Evolutionary conservation across 306 rosid genomes (phyloP).

Genomic region (Quercus robur): DNA sequence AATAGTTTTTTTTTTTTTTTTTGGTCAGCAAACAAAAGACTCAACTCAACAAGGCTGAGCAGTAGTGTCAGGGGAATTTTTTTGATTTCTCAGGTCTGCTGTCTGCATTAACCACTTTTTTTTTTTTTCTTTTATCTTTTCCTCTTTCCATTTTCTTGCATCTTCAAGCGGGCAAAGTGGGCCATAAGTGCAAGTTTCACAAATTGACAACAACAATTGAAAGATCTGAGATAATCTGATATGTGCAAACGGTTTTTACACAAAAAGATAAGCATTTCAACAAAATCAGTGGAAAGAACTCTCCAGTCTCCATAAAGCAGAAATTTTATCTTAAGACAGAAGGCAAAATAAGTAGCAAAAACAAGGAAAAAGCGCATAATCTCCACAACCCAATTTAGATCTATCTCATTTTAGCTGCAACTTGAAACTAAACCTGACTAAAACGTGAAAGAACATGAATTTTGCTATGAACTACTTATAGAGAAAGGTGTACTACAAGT

Average conservation of each 20-base stretch:
- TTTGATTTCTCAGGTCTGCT: neutral
- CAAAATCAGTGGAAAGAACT: neutral
- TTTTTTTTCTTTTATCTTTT: neutral
- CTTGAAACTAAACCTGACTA: neutral
- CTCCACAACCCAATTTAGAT: conserved; percentile 33
- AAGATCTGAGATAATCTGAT: conserved; percentile 11
- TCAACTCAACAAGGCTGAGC: neutral
- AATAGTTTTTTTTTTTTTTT: neutral
- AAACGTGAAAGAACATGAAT: neutral
- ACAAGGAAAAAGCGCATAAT: neutral
- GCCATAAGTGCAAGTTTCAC: neutral
- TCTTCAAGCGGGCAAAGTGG: neutral
- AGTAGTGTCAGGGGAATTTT: neutral
- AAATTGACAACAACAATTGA: neutral
- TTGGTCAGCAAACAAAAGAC: neutral
- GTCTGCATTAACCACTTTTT: neutral
- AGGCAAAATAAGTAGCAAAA: neutral
- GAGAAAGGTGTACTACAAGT: neutral
- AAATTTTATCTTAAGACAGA: neutral
- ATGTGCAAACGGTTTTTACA: neutral
- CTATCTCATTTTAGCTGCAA: conserved; percentile 14
- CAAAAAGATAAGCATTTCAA: neutral
- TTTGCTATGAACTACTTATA: neutral
- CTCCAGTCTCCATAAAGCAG: neutral
- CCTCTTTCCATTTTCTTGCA: neutral